A percentile compares a stretch with the other conserved stretches of the same genome.
Conservation (phyloP, 208 protist genomes). For the Leishmania major region DNA sequence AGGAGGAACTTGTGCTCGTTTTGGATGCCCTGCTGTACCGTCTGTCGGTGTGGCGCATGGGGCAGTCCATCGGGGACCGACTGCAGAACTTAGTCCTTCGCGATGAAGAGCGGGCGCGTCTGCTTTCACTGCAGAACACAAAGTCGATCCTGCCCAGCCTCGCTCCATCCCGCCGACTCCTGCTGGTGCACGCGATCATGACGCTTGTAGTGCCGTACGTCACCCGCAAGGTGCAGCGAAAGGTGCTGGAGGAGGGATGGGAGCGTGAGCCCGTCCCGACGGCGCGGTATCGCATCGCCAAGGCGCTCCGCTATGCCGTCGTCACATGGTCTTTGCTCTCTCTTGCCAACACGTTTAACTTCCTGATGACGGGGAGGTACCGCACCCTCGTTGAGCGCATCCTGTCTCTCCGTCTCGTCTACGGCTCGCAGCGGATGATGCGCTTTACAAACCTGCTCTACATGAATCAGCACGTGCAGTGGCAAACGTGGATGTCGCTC, state of each 20-base stretch:
- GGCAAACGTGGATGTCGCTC: slow-evolving; percentile 80
- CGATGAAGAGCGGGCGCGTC: slow-evolving; percentile 66
- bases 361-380: slow-evolving; percentile 87
- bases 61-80: slow-evolving; percentile 79
- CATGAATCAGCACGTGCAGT: slow-evolving; percentile 89
- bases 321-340: slow-evolving; percentile 65
- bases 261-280: slow-evolving; percentile 40
- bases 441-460: slow-evolving; percentile 87
- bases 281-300: slow-evolving; percentile 38
- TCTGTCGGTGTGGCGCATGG: slow-evolving; percentile 69
- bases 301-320: slow-evolving; percentile 47
- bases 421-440: slow-evolving; percentile 80
- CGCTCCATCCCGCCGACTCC: slow-evolving; percentile 55
- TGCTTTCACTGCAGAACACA: slow-evolving; percentile 43
- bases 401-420: slow-evolving; percentile 83
- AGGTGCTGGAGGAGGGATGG: slow-evolving; percentile 80
- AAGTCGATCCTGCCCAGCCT: slow-evolving; percentile 68
- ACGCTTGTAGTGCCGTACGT: slow-evolving; percentile 79
- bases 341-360: slow-evolving; percentile 84
- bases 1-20: slow-evolving; percentile 79
- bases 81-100: slow-evolving; percentile 87
- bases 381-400: slow-evolving; percentile 83
- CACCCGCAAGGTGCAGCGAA: slow-evolving; percentile 73
- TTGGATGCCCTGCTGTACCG: slow-evolving; percentile 74
- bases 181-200: slow-evolving; percentile 77